Evolutionary conservation across 108 stramenopile genomes (phyloP), one percentile per base, ranked within the genome.

Genomic region (Nitzschia putrida): DNA sequence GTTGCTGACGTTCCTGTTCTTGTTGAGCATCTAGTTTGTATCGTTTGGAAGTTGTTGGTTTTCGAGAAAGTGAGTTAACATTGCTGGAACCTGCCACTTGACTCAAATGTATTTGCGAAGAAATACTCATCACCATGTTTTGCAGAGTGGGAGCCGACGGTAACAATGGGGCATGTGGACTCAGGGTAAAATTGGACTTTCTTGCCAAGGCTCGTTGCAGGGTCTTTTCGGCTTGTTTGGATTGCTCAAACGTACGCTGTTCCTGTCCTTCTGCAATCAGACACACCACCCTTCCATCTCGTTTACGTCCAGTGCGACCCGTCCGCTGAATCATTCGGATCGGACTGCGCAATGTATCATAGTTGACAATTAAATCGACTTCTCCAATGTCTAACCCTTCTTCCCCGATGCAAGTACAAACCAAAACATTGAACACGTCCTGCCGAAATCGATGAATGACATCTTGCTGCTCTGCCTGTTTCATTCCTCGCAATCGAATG

Each of bases 321-420:
- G 85, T 80, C 11, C 97, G 81, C 68, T 97, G 95, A 47, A 96
- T 83, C 67, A 76, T 87, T 56, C 98, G 84, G 40, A 97, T 93
- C 20, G 96, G 91, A 12, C 88, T 90, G 29, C 88, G 81, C 8
- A 95, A 64, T 0, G 79, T 76, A 61, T 97, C 96, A 72, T 86
- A 97, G 72, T 94, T 95, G 26, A 98, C 89, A 60, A 96, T 97
- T 22, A 98, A 73, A 72, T 97, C 98, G 21, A 98, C 98, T 54
- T 96, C 93, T 16, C 96, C 98, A 73, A 98, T 97, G 72, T 98
- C 97, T 47, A 97, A 83, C 13, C 96, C 95, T 77, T 97, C 95
- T 80, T 97, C 96, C 9, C 87, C 97, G 57, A 97, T 94, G 67
- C 85, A 95, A 3, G 96, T 98, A 39, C 94, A 95, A 20, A 98